A percentile compares a stretch with the other conserved stretches of the same genome.
phyloP scores from a whole-genome alignment of 305 asterid genomes.

The Stenogyne calaminthoides region DNA sequence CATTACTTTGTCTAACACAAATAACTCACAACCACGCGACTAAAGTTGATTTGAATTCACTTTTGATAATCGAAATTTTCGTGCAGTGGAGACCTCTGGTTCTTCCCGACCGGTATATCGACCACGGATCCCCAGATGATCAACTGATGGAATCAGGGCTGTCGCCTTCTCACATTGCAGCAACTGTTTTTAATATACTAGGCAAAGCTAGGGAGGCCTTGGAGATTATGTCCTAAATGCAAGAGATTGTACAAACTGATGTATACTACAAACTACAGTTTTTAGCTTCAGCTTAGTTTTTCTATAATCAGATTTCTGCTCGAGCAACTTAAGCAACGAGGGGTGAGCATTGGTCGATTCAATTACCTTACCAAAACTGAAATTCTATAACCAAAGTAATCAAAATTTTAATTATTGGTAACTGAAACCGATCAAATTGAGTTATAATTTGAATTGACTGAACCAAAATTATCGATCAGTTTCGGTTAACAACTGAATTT shows the following conservation, averaged over 20 bases:
- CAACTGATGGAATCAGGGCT: slow-evolving; percentile 77
- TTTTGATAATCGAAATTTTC: slow-evolving; percentile 6
- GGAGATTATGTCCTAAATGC: slow-evolving; percentile 58
- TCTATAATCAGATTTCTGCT: background rate
- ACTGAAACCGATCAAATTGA: too few relatives aligned
- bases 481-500: too few relatives aligned
- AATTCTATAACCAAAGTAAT: too few relatives aligned
- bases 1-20: too few relatives aligned
- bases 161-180: slow-evolving; percentile 74
- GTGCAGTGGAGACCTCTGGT: slow-evolving; percentile 98
- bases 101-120: slow-evolving; percentile 90
- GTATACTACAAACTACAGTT: background rate
- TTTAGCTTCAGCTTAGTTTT: slow-evolving; percentile 30
- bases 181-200: slow-evolving; percentile 69
- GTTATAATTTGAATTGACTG: too few relatives aligned
- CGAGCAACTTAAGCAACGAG: background rate
- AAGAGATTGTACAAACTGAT: slow-evolving; percentile 20
- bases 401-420: too few relatives aligned
- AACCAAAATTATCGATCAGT: too few relatives aligned
- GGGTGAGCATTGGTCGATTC: background rate
- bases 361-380: too few relatives aligned
- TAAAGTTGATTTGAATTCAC: background rate
- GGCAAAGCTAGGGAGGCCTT: slow-evolving; percentile 80
- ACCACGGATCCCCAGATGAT: slow-evolving; percentile 84
- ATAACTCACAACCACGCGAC: too few relatives aligned